Conservation (phyloP, 768 basidiomycete genomes). For the Sistotremastrum niveocremeum region DNA sequence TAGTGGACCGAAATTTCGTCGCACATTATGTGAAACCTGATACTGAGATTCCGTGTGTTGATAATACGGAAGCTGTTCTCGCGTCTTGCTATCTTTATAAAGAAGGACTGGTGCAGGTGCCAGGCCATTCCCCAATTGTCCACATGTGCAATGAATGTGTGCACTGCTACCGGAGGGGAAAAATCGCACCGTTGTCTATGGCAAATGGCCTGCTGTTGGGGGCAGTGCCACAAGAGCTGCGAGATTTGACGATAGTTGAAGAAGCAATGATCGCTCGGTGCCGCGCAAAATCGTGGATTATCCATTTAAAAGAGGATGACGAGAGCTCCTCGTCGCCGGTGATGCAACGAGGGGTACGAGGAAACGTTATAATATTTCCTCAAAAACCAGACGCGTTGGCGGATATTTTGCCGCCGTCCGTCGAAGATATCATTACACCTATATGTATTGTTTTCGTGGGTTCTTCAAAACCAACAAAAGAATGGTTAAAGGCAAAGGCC, state of each 20-base stretch:
- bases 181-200: too few species aligned
- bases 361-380: slow-evolving; percentile 29
- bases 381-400: slow-evolving; percentile 19
- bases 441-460: slow-evolving; percentile 31
- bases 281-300: slow-evolving; percentile 18
- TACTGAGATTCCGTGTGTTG: too few species aligned
- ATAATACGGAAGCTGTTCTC: too few species aligned
- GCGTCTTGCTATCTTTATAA: too few species aligned
- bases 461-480: slow-evolving; percentile 10
- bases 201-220: too few species aligned
- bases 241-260: slow-evolving; percentile 6
- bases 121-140: too few species aligned
- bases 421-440: slow-evolving; percentile 21
- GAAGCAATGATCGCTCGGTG: slow-evolving; percentile 9
- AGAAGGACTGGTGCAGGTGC: too few species aligned
- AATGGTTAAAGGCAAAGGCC: slow-evolving; percentile 22
- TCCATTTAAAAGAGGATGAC: slow-evolving; percentile 20
- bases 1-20: too few species aligned
- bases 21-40: too few species aligned
- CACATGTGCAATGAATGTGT: too few species aligned
- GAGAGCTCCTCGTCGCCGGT: not conserved
- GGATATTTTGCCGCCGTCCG: slow-evolving; percentile 19
- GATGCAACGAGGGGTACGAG: slow-evolving; percentile 21
- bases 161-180: too few species aligned
- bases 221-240: slow-evolving; percentile 6